These are phyloP conservation scores for Malus orientalis DNA, from an alignment of 306 rosid species.

Conservation along the genomic window DNA sequence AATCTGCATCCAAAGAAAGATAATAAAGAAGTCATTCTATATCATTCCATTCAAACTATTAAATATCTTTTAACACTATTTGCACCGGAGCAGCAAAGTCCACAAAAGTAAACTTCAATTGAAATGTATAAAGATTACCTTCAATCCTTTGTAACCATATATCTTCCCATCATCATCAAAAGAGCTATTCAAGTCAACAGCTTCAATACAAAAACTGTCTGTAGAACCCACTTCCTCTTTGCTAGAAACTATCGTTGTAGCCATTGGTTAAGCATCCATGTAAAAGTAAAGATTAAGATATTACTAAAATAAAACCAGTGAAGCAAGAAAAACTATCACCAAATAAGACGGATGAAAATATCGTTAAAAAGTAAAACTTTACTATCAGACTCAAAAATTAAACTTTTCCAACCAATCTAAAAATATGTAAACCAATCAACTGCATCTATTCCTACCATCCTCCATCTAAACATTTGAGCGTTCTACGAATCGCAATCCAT, in stretches of 20 bases:
- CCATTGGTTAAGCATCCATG: not conserved
- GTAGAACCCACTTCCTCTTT: conserved; percentile 56
- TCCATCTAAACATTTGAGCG: not conserved
- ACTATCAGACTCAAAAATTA: not conserved
- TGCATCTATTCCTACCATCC: not conserved
- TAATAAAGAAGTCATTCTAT: not conserved
- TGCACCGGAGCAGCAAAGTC: not conserved
- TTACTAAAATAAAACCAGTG: not conserved
- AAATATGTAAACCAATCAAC: not conserved
- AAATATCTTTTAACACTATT: not conserved
- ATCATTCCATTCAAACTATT: not conserved
- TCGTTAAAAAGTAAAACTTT: not conserved
- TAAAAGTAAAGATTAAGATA: not conserved
- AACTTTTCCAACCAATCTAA: not conserved
- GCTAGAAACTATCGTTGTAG: conserved; percentile 46
- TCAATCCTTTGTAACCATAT: conserved; percentile 77
- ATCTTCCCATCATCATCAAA: conserved; percentile 73
- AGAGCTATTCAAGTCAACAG: conserved; percentile 62
- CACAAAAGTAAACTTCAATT: not conserved
- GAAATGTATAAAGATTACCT: conserved; percentile 34
- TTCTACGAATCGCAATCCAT: not conserved
- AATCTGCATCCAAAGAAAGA: conserved; percentile 42
- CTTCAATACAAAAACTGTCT: conserved; percentile 38
- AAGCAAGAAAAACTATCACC: not conserved
- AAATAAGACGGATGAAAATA: not conserved